Percentiles rank a stretch among this genome's conserved stretches.
Conservation (phyloP, 805 yeast species). For the Kuraishia molischiana region DNA sequence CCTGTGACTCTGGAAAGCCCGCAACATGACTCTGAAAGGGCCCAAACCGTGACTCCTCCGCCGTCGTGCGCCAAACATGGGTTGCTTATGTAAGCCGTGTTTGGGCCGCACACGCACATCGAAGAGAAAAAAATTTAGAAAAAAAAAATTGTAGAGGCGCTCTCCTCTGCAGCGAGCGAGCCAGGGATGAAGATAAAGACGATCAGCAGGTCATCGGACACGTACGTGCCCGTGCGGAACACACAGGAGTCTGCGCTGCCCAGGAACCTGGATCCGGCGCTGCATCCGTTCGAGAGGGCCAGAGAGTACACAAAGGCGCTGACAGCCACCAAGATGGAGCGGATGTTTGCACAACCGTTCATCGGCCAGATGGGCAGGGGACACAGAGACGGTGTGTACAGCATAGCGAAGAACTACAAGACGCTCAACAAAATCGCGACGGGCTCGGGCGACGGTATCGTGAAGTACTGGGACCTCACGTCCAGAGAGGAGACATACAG, state of each 20-base stretch:
- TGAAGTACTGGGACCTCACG: slow-evolving; percentile 89
- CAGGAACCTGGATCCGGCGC: slow-evolving; percentile 83
- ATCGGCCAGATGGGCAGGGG: slow-evolving; percentile 92
- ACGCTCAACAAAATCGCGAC: slow-evolving; percentile 71
- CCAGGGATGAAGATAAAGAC: slow-evolving; percentile 73
- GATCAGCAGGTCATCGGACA: slow-evolving; percentile 80
- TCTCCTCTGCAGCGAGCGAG: too few species aligned
- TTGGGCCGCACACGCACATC: too few species aligned
- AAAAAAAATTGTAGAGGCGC: too few species aligned
- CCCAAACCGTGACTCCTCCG: too few species aligned
- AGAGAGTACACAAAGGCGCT: slow-evolving; percentile 92
- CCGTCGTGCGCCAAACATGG: too few species aligned
- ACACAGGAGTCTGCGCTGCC: slow-evolving; percentile 83
- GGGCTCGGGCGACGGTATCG: slow-evolving; percentile 92
- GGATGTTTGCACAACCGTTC: slow-evolving; percentile 97
- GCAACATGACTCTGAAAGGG: too few species aligned
- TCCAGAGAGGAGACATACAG: slow-evolving; percentile 66
- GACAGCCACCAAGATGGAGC: slow-evolving; percentile 89
- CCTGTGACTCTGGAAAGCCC: too few species aligned
- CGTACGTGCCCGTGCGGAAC: slow-evolving; percentile 85
- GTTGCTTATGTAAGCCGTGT: too few species aligned
- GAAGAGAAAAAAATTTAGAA: too few species aligned
- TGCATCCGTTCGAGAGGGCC: slow-evolving; percentile 96
- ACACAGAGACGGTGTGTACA: slow-evolving; percentile 89
- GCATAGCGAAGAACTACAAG: slow-evolving; percentile 69